These are phyloP conservation scores for Sclerotinia sclerotiorum DNA, from an alignment of 2,329 filamentous ascomycete species.

Conservation along the genomic window DNA sequence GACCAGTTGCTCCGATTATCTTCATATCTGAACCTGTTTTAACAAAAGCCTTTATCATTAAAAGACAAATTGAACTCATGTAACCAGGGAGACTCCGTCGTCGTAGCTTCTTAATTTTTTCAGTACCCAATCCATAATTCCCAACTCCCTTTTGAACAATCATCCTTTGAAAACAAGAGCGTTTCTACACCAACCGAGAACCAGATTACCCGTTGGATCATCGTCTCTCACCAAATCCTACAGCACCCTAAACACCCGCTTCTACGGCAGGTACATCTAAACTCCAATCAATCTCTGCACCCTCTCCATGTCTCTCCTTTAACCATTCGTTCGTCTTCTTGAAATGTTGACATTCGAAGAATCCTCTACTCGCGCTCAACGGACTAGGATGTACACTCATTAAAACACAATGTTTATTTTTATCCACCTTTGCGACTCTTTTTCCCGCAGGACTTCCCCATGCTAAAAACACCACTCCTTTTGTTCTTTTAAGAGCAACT, in stretches of 20 bases:
- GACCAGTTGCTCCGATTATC: background rate
- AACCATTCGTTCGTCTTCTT: slow-evolving; percentile 84
- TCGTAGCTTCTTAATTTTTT: background rate
- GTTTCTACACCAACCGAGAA: background rate
- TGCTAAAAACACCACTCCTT: slow-evolving; percentile 89
- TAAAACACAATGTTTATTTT: slow-evolving; percentile 74
- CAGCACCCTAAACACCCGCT: slow-evolving; percentile 3
- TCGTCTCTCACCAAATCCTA: background rate
- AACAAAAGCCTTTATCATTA: background rate
- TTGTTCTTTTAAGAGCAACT: slow-evolving; percentile 71
- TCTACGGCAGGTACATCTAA: slow-evolving; percentile 39
- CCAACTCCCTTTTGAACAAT: background rate
- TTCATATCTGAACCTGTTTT: background rate
- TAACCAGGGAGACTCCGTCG: slow-evolving; percentile 7
- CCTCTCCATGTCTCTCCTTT: slow-evolving; percentile 71
- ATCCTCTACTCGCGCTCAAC: slow-evolving; percentile 79
- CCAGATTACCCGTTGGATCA: background rate
- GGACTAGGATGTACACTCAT: slow-evolving; percentile 90
- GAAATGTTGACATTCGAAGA: slow-evolving; percentile 82
- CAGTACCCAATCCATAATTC: background rate
- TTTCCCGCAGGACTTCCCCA: slow-evolving; percentile 88
- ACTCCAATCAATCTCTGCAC: slow-evolving; percentile 83
- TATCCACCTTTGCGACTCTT: slow-evolving; percentile 72
- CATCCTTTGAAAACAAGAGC: background rate
- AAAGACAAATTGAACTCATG: background rate